Evolutionary conservation across 371 early-diverging fungal genomes (phyloP), one percentile per base, ranked within the genome.

Genomic region (Nosema muscidifuracis): DNA sequence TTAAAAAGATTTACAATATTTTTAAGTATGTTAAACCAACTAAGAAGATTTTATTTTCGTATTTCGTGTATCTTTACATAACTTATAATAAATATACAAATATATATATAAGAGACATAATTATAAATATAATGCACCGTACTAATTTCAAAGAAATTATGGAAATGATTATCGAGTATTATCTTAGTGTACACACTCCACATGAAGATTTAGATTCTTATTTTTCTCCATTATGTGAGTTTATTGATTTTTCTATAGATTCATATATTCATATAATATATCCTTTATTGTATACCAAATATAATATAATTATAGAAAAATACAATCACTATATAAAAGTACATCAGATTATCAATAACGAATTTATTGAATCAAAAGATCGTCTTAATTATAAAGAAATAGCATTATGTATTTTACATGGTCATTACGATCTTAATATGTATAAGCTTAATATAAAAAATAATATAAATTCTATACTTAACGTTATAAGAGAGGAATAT

Each of bases 291-390:
- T 47, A 47, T n/a, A 10, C 3, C 47, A 47, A 47, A 20, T 47
- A 47, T 47, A 47, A 47, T n/a, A 47, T 47, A n/a, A n/a, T 13
- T n/a, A 47, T 47, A 47, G 47, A 47, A 4, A 47, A 47, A 47
- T 47, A 47, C n/a, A 20, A 47, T 47, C 47, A 47, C n/a, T 47
- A 47, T n/a, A 47, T 47, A 4, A 47, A 47, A 47, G 47, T n/a
- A 47, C 47, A 47, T 47, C n/a, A 6, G 6, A 47, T 47, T 12
- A 47, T 47, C 13, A 47, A n/a, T n/a, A n/a, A n/a, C 6, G 6
- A 6, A 6, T 4, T 10, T 10, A 47, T 10, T 12, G 3, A n/a
- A 10, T 12, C 3, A 3, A n/a, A 47, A 10, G n/a, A 4, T 12
- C 4, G n/a, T 6, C 4, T 47, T 12, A 20, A 20, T 4, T 6